These are phyloP conservation scores for Clathrospora elynae DNA, from an alignment of 2,329 filamentous ascomycete genomes.

Conservation along the genomic window DNA sequence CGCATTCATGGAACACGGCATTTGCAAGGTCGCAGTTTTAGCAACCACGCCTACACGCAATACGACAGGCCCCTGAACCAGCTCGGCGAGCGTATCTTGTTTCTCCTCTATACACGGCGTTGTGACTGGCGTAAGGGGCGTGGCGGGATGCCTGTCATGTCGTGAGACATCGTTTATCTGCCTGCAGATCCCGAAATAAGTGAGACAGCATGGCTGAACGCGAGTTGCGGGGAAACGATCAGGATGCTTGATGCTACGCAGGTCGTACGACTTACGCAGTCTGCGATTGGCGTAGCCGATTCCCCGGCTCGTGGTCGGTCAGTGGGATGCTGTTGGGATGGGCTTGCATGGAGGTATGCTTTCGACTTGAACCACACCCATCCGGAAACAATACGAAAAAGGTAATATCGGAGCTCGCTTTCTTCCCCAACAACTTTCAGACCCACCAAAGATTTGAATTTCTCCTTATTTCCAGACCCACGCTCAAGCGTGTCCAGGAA, in stretches of 20 bases:
- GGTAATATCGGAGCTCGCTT: neutral
- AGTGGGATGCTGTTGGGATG: neutral
- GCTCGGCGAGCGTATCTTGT: constrained; percentile 10
- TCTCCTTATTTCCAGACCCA: neutral
- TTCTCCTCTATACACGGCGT: constrained; percentile 4
- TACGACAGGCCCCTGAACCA: constrained; percentile 12
- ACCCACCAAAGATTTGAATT: no score
- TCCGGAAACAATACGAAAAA: neutral
- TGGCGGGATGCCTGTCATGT: constrained; percentile 11
- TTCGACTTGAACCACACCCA: no score
- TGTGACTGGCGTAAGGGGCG: neutral
- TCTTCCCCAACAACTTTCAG: no score
- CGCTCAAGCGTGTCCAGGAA: neutral
- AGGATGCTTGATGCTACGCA: constrained; percentile 13
- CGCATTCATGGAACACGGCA: constrained; percentile 16
- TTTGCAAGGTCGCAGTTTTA: constrained; percentile 1
- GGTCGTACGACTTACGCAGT: constrained; percentile 12
- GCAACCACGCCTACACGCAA: constrained; percentile 6
- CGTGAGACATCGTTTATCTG: constrained; percentile 36
- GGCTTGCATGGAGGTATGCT: neutral
- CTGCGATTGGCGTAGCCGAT: constrained; percentile 26
- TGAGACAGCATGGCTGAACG: constrained; percentile 33
- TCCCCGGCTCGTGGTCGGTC: constrained; percentile 17
- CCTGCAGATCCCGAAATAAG: constrained; percentile 36
- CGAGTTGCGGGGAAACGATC: constrained; percentile 29